Percentiles rank a stretch among this genome's conserved stretches.
phyloP scores from a whole-genome alignment of 495 filamentous ascomycete genomes.

The Niebla homalea region DNA sequence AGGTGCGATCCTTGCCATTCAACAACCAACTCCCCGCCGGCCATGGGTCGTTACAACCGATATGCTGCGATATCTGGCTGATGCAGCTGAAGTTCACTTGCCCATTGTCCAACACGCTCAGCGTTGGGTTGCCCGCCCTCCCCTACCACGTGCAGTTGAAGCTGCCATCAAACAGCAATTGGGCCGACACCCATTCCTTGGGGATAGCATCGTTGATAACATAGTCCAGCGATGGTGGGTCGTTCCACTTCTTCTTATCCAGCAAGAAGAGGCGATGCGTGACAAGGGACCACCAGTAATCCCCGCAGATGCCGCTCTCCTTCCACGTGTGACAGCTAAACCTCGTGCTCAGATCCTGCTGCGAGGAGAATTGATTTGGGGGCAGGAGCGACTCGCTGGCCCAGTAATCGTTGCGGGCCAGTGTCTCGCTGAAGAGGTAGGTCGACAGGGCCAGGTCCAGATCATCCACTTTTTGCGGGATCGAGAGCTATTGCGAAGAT shows the following conservation, averaged over 20 bases:
- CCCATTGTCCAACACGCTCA: constrained; percentile 4
- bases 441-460: constrained; percentile 13
- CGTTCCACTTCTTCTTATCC: neutral
- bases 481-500: constrained; percentile 2
- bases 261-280: constrained; percentile 3
- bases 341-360: neutral
- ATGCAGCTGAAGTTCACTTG: constrained; percentile 12
- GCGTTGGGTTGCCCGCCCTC: neutral
- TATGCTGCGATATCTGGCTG: constrained; percentile 3
- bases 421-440: constrained; percentile 2
- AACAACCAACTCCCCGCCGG: neutral
- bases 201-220: constrained; percentile 4
- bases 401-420: constrained; percentile 8
- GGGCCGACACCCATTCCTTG: constrained; percentile 7
- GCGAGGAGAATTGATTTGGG: neutral
- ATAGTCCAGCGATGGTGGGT: neutral
- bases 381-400: neutral
- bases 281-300: constrained; percentile 1
- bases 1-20: neutral
- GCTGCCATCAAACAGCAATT: constrained; percentile 12
- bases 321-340: neutral
- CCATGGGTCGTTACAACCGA: constrained; percentile 1
- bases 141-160: constrained; percentile 14
- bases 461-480: constrained; percentile 3
- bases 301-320: neutral